Base-by-base conservation (phyloP, 495 filamentous ascomycete genomes). In the Neurospora sp. region DNA sequence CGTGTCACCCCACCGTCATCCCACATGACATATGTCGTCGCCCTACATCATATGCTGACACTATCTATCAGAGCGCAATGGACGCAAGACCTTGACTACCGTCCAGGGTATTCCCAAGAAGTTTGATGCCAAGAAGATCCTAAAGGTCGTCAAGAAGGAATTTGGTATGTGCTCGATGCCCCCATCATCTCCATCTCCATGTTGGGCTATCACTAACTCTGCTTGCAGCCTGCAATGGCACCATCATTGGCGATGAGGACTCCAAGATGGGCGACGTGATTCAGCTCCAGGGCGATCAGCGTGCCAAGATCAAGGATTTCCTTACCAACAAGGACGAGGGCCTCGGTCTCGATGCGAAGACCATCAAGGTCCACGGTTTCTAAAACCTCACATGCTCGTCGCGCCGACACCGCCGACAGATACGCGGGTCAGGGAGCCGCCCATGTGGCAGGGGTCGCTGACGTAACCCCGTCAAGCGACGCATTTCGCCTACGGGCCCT, bases 71-170 rank as follows among this genome's bases (percentile, higher is more conserved):
- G 96, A 98, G 89, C 96, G 96, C 86, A 99, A 98, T 98, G 96
- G 96, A 91, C 96, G 96, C 84, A 99, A 99, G 90, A 98, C 96
- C 85, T 89, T 99, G 93, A 99, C 96, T 75, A 99, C 96, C 77
- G 94, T 98, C 77, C 94, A 98, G 88, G 96, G 96, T 83, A 89
- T 99, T 75, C 94, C 96, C 71, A 94, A 94, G 88, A 97, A 97
- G 82, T 98, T 97, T 82, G 95, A 97, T 85, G 94, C 94, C 85
- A 98, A 98, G 90, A 98, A 98, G 87, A 97, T 99, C 81, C 89
- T 99, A 79, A 98, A 98, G 88, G 94, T 97, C 84, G 96, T 98
- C 89, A 98, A 98, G 90, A 98, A 98, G 89, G 94, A 97, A 82
- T 99, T 98, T 81, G 93, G 93, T 95, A 89, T 74, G 91, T 87